Evolutionary conservation across 768 basidiomycete species (phyloP), one percentile per base, ranked within the genome.

Genomic region (Favolaschia claudopus): DNA sequence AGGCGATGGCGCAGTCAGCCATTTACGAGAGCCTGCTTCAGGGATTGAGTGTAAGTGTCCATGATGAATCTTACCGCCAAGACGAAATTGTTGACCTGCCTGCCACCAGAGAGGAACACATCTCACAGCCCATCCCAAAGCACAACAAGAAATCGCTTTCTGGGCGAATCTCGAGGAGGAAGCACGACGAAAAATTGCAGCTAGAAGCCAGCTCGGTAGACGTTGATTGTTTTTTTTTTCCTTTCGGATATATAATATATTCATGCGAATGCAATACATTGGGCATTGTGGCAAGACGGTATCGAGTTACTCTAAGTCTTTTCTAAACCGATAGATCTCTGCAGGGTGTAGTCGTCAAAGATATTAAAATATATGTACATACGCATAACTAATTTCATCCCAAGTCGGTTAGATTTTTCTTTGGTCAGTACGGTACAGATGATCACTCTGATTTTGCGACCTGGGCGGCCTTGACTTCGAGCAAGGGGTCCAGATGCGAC

Each of bases 161-260:
- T 97, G 95, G 91, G 83, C 90, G 4, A 87, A 93, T 63, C 80
- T 90, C 54, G 92, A 95, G 67, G 95, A 95, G 69, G 89, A 92
- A 65, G 86, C 92, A 32, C 78, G 83, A 63, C 76, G 87, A 54
- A 82, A 83, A 67, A 83, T 88, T 34, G 73, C 87, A 54, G 70
- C 78, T 34, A 70, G 70, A 1, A 71, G 73, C 33, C 76, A 77
- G 68, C 67, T 63, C 40, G 61, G 56, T 52, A n/a, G 49, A 27
- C 44, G 61, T 37, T 36, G 54, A 42, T n/a, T n/a, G n/a, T n/a
- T n/a, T n/a, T n/a, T n/a, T n/a, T n/a, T n/a, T n/a, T n/a, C n/a
- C n/a, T n/a, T n/a, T n/a, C n/a, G n/a, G n/a, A n/a, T n/a, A n/a
- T 9, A 13, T 5, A 15, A 44, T n/a, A 27, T 44, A 44, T 44